Evolutionary conservation across 352 stramenopile species (phyloP), one percentile per base, ranked within the genome.

Genomic region (Paralagenidium karlingii): DNA sequence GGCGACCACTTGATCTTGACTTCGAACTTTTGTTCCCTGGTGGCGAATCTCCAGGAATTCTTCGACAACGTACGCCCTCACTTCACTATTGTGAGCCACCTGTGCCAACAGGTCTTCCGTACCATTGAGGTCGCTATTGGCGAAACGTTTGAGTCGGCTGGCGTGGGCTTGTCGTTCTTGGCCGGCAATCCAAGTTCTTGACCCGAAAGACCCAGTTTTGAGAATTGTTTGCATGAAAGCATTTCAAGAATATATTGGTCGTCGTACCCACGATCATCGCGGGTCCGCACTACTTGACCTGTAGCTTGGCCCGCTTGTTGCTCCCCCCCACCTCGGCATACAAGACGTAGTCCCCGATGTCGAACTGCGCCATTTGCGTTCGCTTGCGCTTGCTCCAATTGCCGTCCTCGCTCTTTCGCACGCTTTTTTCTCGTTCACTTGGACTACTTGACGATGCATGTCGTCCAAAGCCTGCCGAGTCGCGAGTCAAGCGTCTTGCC

Each of bases 311-410:
- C 3, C 48, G 43, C 13, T 16, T 33, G 20, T 49, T 26, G 11
- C 19, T n/a, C n/a, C n/a, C 16, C 42, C 42, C 50, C 11, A 51
- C 48, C 27, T 55, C 48, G 5, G 31, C 41, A 21, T 55, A 55
- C 12, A 55, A 27, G 9, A 55, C 48, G 20, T 37, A 55, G 38
- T 47, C 48, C 6, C 42, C 48, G 18, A 47, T 38, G 7, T 43
- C 48, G 34, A 51, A 51, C 30, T 55, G 42, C 3, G 48, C 48
- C 43, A 47, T 47, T n/a, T 18, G 1, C 10, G 33, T 40, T n/a
- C n/a, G n/a, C n/a, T n/a, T n/a, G n/a, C n/a, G n/a, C n/a, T n/a
- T n/a, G n/a, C n/a, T n/a, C n/a, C n/a, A n/a, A n/a, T n/a, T n/a
- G n/a, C n/a, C n/a, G n/a, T n/a, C n/a, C n/a, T n/a, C n/a, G n/a